A percentile compares a stretch with the other conserved stretches of the same genome.
Evolutionary conservation across 768 basidiomycete species (phyloP).

Genomic region (Leccinum imitatum): DNA sequence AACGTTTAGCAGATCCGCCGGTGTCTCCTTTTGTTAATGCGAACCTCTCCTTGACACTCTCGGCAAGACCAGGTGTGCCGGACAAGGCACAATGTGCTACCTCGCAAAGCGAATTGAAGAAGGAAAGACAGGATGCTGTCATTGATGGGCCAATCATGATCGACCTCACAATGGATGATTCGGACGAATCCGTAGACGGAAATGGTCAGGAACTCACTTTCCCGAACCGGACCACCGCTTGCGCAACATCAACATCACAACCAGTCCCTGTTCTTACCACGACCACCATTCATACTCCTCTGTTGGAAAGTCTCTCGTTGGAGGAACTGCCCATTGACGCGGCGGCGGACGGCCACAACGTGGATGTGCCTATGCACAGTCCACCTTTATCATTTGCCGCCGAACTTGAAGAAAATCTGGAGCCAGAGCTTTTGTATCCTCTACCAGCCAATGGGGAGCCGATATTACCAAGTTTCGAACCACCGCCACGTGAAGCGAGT

Average conservation of each 20-base stretch:
- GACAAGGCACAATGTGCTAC: background rate
- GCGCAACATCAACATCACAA: slow-evolving; percentile 6
- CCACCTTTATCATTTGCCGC: slow-evolving; percentile 11
- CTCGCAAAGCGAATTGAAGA: background rate
- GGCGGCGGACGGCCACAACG: slow-evolving; percentile 1
- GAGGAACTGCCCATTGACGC: slow-evolving; percentile 13
- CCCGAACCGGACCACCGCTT: slow-evolving; percentile 7
- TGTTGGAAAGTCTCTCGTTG: slow-evolving; percentile 23
- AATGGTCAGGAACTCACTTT: slow-evolving; percentile 10
- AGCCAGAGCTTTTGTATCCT: slow-evolving; percentile 9
- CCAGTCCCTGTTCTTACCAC: slow-evolving; percentile 7
- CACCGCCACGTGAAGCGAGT: slow-evolving; percentile 14
- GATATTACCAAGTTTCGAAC: slow-evolving; percentile 6
- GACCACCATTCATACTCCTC: slow-evolving; percentile 19
- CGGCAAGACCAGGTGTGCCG: background rate
- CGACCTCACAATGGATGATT: slow-evolving; percentile 27
- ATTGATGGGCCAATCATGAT: slow-evolving; percentile 25
- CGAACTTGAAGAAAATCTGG: slow-evolving; percentile 12
- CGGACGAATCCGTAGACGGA: slow-evolving; percentile 21
- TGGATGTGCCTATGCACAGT: slow-evolving; percentile 26
- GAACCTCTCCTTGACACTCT: background rate
- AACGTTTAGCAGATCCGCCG: background rate
- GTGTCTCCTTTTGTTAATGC: background rate
- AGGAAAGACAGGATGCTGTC: slow-evolving; percentile 2
- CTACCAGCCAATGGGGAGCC: slow-evolving; percentile 2